phyloP scores from a whole-genome alignment of 371 early-diverging fungal genomes.

The Mucor sp. region DNA sequence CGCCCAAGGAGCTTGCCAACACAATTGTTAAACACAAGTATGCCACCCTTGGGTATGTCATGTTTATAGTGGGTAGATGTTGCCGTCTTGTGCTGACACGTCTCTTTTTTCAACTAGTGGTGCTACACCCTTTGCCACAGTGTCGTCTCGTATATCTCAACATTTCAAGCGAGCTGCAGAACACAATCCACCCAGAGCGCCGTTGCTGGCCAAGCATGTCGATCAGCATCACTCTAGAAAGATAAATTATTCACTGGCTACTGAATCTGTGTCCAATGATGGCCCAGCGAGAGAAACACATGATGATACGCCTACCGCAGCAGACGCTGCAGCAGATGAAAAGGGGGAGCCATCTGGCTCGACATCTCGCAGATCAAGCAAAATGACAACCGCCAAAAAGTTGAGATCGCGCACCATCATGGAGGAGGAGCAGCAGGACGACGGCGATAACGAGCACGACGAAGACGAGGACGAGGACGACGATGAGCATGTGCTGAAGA shows the following conservation, averaged over 20 bases:
- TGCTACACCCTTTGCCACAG: conserved; percentile 90
- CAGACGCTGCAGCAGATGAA: neutral
- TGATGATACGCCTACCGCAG: conserved; percentile 9
- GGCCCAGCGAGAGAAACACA: conserved; percentile 3
- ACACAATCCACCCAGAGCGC: conserved; percentile 76
- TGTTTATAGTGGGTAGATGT: neutral
- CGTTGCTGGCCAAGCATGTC: conserved; percentile 70
- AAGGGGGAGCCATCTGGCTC: neutral
- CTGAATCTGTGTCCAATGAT: conserved; percentile 28
- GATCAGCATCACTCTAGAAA: conserved; percentile 77
- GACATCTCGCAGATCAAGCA: neutral
- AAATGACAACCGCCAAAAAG: conserved; percentile 8
- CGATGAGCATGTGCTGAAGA: neutral
- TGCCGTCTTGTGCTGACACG: conserved; percentile 1
- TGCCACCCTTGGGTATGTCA: conserved; percentile 71
- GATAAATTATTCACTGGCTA: conserved; percentile 76
- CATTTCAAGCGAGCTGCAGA: conserved; percentile 81
- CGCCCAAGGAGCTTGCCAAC: conserved; percentile 80
- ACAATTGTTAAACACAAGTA: conserved; percentile 77
- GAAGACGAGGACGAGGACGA: conserved; percentile 2
- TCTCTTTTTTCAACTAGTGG: conserved; percentile 45
- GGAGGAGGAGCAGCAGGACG: neutral
- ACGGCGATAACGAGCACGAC: neutral
- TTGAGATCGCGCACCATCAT: neutral
- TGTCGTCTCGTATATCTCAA: conserved; percentile 86